Conservation (phyloP, 2,329 filamentous ascomycete genomes). For the Pseudogymnoascus sp. region DNA sequence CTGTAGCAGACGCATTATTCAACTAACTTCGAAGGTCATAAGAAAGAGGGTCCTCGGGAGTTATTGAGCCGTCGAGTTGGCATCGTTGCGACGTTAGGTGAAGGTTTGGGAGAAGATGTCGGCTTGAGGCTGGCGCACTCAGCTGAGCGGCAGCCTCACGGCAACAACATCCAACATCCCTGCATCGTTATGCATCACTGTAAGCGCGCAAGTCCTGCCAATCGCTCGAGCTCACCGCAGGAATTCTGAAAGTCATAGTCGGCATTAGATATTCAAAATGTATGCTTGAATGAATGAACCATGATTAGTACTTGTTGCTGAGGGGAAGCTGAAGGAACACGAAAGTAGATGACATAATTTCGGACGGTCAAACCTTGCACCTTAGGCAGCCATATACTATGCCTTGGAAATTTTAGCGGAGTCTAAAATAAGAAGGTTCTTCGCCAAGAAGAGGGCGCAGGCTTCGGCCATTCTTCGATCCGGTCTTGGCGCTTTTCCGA, state of each 20-base stretch:
- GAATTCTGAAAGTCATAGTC: constrained; percentile 14
- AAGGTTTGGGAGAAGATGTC: constrained; percentile 8
- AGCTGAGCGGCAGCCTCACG: constrained; percentile 10
- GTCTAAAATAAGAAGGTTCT: too few relatives aligned
- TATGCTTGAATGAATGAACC: too few relatives aligned
- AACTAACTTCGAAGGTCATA: neutral
- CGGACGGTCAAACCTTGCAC: too few relatives aligned
- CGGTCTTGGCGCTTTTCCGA: too few relatives aligned
- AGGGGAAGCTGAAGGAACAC: too few relatives aligned
- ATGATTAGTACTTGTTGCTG: too few relatives aligned
- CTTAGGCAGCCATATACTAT: too few relatives aligned
- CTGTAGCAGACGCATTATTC: constrained; percentile 17
- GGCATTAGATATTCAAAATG: constrained; percentile 12
- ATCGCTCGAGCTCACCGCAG: constrained; percentile 10
- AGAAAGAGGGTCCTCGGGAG: constrained; percentile 9
- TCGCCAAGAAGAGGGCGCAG: too few relatives aligned
- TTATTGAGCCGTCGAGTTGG: constrained; percentile 10
- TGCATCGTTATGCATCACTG: constrained; percentile 14
- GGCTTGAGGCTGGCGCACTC: neutral
- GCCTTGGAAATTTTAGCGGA: too few relatives aligned
- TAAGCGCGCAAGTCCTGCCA: constrained; percentile 16
- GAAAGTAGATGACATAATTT: too few relatives aligned
- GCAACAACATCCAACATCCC: neutral
- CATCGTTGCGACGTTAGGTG: constrained; percentile 7
- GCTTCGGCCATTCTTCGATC: too few relatives aligned